phyloP scores from a whole-genome alignment of 371 early-diverging fungal species.

The Zopfochytrium polystomum region DNA sequence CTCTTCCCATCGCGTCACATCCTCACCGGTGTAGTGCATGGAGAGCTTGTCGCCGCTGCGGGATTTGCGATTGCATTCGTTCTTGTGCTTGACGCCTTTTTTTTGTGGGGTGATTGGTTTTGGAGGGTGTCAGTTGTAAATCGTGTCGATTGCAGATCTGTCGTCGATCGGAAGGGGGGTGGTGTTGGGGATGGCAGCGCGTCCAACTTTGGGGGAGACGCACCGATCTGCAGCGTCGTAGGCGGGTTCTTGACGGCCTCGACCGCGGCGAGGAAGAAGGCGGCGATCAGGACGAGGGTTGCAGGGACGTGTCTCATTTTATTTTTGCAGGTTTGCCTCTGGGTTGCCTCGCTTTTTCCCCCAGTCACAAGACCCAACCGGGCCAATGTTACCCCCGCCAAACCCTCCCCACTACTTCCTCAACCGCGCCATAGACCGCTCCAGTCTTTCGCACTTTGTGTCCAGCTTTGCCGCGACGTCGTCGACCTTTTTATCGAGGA shows the following conservation, averaged over 20 bases:
- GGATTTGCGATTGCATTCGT: conserved; percentile 32
- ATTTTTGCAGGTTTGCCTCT: not conserved
- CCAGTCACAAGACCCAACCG: not conserved
- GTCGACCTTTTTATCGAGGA: conserved; percentile 43
- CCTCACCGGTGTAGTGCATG: conserved; percentile 33
- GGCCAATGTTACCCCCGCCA: not conserved
- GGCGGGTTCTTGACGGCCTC: conserved; percentile 8
- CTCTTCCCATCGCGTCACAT: no score
- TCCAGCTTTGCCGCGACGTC: conserved; percentile 35
- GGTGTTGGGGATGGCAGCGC: no score
- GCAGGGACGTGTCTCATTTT: conserved; percentile 1
- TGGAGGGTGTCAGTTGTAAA: no score
- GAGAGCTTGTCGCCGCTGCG: conserved; percentile 29
- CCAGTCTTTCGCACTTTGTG: conserved; percentile 41
- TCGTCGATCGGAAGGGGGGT: no score
- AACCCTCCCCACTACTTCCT: conserved; percentile 20
- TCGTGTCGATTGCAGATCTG: no score
- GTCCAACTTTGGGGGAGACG: not conserved
- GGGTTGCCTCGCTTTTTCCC: not conserved
- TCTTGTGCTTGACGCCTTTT: conserved; percentile 29
- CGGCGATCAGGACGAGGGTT: conserved; percentile 1
- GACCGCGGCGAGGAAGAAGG: not conserved
- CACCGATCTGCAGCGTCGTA: conserved; percentile 12
- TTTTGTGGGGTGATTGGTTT: not conserved
- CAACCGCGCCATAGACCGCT: conserved; percentile 35